Evolutionary conservation across 768 basidiomycete species (phyloP).

Genomic region (Solioccasus polychromus): DNA sequence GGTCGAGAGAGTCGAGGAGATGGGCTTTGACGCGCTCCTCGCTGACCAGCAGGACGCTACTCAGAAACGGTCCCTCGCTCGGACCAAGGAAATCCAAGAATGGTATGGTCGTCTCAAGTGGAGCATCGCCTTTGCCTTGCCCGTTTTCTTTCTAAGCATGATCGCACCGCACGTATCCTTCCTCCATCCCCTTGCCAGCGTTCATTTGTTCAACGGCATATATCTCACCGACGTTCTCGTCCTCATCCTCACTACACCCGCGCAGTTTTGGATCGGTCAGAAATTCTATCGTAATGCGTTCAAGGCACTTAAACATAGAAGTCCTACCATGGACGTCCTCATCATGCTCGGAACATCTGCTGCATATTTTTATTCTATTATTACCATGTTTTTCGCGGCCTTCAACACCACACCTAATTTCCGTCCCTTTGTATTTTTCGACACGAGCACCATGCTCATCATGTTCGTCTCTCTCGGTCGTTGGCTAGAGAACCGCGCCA

Average conservation of each 20-base stretch:
- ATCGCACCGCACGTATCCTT: slow-evolving; percentile 66
- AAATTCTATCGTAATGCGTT: slow-evolving; percentile 89
- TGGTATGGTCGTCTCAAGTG: slow-evolving; percentile 80
- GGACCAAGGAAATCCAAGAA: slow-evolving; percentile 87
- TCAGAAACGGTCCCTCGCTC: slow-evolving; percentile 80
- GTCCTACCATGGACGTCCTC: slow-evolving; percentile 97
- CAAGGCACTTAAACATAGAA: slow-evolving; percentile 85
- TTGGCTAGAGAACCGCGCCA: slow-evolving; percentile 94
- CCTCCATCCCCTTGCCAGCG: slow-evolving; percentile 50
- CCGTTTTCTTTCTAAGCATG: slow-evolving; percentile 95
- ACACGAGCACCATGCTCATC: slow-evolving; percentile 98
- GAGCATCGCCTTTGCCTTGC: slow-evolving; percentile 76
- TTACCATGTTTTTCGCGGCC: slow-evolving; percentile 61
- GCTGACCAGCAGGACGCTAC: slow-evolving; percentile 78
- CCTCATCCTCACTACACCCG: slow-evolving; percentile 78
- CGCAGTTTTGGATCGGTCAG: slow-evolving; percentile 88
- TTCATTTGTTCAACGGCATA: slow-evolving; percentile 58
- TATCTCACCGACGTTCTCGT: slow-evolving; percentile 81
- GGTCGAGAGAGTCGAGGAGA: slow-evolving; percentile 82
- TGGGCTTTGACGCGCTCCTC: slow-evolving; percentile 89
- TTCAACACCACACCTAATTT: slow-evolving; percentile 64
- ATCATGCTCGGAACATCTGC: slow-evolving; percentile 94
- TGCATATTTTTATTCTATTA: slow-evolving; percentile 87
- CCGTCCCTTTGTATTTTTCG: slow-evolving; percentile 91
- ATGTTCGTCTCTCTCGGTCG: slow-evolving; percentile 95